Base-by-base conservation (phyloP, 768 basidiomycete genomes). In the Rubroboletus satanas region DNA sequence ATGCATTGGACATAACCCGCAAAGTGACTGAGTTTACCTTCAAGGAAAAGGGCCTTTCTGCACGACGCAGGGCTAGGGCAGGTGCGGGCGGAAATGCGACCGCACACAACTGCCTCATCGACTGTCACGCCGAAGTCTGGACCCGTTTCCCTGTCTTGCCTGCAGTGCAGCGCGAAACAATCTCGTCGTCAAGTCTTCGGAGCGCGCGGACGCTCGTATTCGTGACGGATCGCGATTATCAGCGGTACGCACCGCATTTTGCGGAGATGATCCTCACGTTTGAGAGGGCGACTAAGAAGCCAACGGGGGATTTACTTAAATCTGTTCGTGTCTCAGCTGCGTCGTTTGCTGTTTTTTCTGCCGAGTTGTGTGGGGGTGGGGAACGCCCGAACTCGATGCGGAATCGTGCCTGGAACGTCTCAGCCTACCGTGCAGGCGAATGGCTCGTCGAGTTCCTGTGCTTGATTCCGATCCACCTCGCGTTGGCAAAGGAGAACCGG, bases 401-500 rank as follows among this genome's bases (percentile, higher is more conserved):
- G 21, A 57, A 52, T 31, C 43, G 48, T 5, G 33, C 44, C 2
- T 72, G 72, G 68, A 58, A 65, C 11, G 51, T 71, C 5, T 81
- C 81, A 3, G 57, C 59, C 5, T 79, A 78, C 55, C 71, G 71
- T 15, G 72, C 73, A 0, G 84, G 84, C 35, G 83, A 86, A 64
- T 85, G 85, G 85, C 63, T 85, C 0, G 82, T 81, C 0, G 79
- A 83, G 14, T 64, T 85, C 8, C 56, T 85, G 1, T 85, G 84
- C 52, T 69, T 85, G 31, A 84, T 85, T 42, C 84, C 84, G 0
- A 84, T 85, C 29, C 84, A 86, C 31, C 74, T 85, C 31, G 84
- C 83, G 0, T 62, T 86, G 23, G 79, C 81, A 4, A 73, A 74
- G 14, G 83, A 84, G 45, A 86, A 85, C 58, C 71, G 81, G 0